These are phyloP conservation scores for Leishmania braziliensis DNA, from an alignment of 208 protist genomes.

Conservation along the genomic window DNA sequence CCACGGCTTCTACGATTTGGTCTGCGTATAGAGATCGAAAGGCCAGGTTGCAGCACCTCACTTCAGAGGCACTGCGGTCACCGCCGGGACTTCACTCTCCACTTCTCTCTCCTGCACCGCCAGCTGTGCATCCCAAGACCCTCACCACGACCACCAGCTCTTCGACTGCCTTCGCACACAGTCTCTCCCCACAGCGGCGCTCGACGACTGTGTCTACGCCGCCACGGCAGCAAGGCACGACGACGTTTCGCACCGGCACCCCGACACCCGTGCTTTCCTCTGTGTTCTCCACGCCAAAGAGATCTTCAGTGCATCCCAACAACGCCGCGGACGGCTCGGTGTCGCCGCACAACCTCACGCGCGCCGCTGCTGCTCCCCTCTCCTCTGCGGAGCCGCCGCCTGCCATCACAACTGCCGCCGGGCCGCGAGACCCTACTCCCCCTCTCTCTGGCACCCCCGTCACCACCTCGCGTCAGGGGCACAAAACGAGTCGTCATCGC, in stretches of 20 bases:
- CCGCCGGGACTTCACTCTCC: neutral
- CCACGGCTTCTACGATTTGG: constrained; percentile 6
- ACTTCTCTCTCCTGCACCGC: constrained; percentile 11
- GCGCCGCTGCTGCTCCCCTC: neutral
- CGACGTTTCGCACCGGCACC: neutral
- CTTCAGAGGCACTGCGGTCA: neutral
- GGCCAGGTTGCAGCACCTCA: neutral
- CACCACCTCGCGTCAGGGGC: neutral
- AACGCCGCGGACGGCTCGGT: neutral
- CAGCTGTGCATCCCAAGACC: neutral
- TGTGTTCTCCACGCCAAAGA: neutral
- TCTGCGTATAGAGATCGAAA: constrained; percentile 1
- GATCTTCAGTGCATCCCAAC: neutral
- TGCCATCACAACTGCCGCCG: neutral
- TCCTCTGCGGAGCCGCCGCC: neutral
- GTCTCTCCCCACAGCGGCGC: neutral
- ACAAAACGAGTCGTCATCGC: neutral
- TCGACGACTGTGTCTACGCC: constrained; percentile 10
- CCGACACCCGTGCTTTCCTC: constrained; percentile 3
- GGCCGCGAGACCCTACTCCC: neutral
- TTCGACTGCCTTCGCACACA: neutral
- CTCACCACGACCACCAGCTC: neutral
- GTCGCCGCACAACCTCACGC: neutral
- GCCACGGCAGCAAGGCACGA: neutral
- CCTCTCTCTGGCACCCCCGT: neutral